Base-by-base conservation (phyloP, 192 early-diverging fungal genomes). In the Coemansia sp. region DNA sequence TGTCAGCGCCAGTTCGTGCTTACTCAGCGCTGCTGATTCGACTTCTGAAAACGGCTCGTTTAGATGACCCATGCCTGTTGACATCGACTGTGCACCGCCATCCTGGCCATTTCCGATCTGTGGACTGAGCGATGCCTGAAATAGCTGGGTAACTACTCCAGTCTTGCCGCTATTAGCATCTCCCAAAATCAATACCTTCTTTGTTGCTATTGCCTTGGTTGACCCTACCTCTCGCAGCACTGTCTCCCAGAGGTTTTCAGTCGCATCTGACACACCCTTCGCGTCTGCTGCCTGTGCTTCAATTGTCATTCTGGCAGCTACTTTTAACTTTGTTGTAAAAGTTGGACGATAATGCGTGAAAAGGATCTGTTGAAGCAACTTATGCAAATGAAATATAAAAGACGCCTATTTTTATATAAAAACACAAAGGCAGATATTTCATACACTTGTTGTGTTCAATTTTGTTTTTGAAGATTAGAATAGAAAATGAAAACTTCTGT, bases 161-260 rank as follows among this genome's bases (percentile, higher is more conserved):
- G 89, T 88, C 73, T 97, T 97, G 26, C 95, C 95, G 28, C 88
- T 85, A 58, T 87, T 82, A 18, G 88, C 76, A 73, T 93, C 92
- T 31, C 93, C 95, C 19, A 96, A 71, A 38, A 98, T 87, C 49
- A 98, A 69, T 30, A 96, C 83, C 69, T 85, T 88, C 68, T 89
- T 90, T n/a, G 85, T 81, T 7, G 88, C 88, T 9, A 90, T 84
- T 16, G 86, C 74, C 68, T 90, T 90, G 21, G 92, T 84, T 56
- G 91, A 86, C 5, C 91, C 85, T 1, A 91, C 92, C 10, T 87
- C 78, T 51, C 85, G 82, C 16, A 97, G 82, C 49, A 94, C 89
- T 26, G 89, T 83, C 53, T 87, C 85, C 95, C 95, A 97, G 62
- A 95, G 85, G 57, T 79, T 86, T 30, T 54, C 49, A 28, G 58